A percentile compares a stretch with the other conserved stretches of the same genome.
These are phyloP conservation scores for Dysphania ambrosioides DNA, from an alignment of 148 eudicot genomes.

Conservation along the genomic window DNA sequence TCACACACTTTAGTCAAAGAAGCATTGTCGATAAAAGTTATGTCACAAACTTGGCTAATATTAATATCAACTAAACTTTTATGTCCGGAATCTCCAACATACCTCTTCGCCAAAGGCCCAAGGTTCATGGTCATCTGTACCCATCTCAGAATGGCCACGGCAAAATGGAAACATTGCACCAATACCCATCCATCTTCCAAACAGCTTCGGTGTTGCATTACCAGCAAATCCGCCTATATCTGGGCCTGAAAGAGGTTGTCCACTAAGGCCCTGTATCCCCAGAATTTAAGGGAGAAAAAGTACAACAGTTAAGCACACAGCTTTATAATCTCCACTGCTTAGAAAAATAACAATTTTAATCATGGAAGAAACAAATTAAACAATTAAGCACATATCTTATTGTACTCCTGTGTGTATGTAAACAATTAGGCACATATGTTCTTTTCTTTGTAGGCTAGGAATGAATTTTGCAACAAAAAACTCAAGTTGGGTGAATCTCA, in stretches of 20 bases:
- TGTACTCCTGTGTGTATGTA: no score
- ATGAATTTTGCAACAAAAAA: no score
- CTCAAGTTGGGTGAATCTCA: not conserved
- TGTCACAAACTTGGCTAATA: not conserved
- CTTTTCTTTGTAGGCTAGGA: no score
- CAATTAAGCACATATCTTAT: not conserved
- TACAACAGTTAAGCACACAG: not conserved
- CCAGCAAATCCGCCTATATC: slow-evolving; percentile 99
- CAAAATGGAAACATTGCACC: slow-evolving; percentile 94
- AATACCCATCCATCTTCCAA: slow-evolving; percentile 99
- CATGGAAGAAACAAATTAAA: not conserved
- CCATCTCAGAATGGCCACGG: slow-evolving; percentile 86
- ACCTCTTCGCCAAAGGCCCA: slow-evolving; percentile 99
- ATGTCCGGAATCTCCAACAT: slow-evolving; percentile 8
- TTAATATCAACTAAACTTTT: not conserved
- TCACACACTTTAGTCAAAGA: not conserved
- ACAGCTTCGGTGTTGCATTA: slow-evolving; percentile 89
- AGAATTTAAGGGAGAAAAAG: not conserved
- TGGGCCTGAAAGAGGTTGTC: slow-evolving; percentile 97
- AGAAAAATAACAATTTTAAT: not conserved
- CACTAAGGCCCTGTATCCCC: slow-evolving; percentile 74
- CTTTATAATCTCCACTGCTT: not conserved
- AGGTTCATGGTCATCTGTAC: slow-evolving; percentile 85
- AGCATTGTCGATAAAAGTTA: not conserved
- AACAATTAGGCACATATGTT: no score